Evolutionary conservation across 2,329 filamentous ascomycete genomes (phyloP), one percentile per base, ranked within the genome.

Genomic region (Nigrograna mackinnonii): DNA sequence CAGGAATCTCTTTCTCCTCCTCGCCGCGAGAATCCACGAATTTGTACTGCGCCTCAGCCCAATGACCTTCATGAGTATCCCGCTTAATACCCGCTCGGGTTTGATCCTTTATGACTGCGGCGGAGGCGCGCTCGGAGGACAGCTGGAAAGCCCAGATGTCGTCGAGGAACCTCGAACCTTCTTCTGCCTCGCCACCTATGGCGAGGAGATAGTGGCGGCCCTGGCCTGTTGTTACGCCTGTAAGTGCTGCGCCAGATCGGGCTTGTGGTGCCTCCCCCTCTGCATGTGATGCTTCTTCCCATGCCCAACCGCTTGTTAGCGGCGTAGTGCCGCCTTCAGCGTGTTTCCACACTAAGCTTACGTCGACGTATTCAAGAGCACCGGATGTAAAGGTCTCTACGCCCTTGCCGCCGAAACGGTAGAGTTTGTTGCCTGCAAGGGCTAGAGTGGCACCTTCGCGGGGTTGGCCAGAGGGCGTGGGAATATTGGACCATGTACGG

Each of bases 111-210:
- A 73, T 62, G 11, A 69, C 69, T 6, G 79, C 77, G 0, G 73
- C 71, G 11, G 68, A 75, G 22, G 70, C 65, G 2, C 66, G 66
- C 21, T 74, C 70, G 0, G 77, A 67, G 3, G 74, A 71, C 3
- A 82, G 62, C 54, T 81, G 78, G 43, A 80, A 69, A 1, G 75
- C 69, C 77, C 77, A 81, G 3, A 80, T 68, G 45, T 80, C 78
- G 32, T 58, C 63, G 7, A 68, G 44, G 18, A 54, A 57, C 6
- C 50, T 56, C 6, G 20, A 4, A n/a, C 47, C 45, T 17, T 47
- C 48, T 20, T 61, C 57, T 11, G 49, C 47, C 20, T 69, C 66
- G 5, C 79, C 78, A 12, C 79, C 74, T 41, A 80, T 60, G 30
- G 77, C 74, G 2, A 80, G 59, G 1, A 82, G 67, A 51, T 79